Evolutionary conservation across 2,329 filamentous ascomycete genomes (phyloP).

Genomic region (Phyllosticta citrichinensis): DNA sequence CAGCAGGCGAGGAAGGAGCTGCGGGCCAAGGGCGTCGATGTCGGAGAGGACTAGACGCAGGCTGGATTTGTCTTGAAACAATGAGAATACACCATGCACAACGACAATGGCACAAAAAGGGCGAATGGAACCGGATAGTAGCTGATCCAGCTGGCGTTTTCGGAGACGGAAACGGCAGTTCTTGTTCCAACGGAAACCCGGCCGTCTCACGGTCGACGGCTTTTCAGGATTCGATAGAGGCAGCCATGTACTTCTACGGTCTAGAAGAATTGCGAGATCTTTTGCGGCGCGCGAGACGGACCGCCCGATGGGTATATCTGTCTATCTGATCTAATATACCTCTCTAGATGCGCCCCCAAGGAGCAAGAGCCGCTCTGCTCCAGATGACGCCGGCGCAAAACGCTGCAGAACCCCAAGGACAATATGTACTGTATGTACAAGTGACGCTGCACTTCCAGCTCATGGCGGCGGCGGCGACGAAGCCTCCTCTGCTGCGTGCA

Average conservation of each 20-base stretch:
- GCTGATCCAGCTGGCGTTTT: neutral
- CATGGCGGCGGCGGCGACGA: constrained; percentile 39
- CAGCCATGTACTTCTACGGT: neutral
- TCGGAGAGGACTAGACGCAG: constrained; percentile 46
- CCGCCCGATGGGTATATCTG: neutral
- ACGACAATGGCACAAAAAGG: neutral
- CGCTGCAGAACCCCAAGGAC: neutral
- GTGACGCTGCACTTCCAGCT: neutral
- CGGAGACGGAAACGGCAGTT: neutral
- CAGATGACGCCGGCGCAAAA: neutral
- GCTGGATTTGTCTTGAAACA: neutral
- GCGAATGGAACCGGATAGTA: neutral
- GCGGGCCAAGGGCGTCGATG: constrained; percentile 62
- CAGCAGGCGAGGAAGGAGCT: constrained; percentile 65
- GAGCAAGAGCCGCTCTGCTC: neutral
- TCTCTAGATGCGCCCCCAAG: neutral
- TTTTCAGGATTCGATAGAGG: neutral
- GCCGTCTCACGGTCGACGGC: neutral
- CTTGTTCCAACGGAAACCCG: neutral
- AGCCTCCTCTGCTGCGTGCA: constrained; percentile 51
- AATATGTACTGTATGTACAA: neutral
- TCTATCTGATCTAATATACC: neutral
- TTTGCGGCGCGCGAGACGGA: neutral
- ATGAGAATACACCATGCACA: neutral
- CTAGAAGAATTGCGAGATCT: neutral